A percentile compares a stretch with the other conserved stretches of the same genome.
phyloP scores from a whole-genome alignment of 208 protist genomes.

The Wallacemonas rigidus region DNA sequence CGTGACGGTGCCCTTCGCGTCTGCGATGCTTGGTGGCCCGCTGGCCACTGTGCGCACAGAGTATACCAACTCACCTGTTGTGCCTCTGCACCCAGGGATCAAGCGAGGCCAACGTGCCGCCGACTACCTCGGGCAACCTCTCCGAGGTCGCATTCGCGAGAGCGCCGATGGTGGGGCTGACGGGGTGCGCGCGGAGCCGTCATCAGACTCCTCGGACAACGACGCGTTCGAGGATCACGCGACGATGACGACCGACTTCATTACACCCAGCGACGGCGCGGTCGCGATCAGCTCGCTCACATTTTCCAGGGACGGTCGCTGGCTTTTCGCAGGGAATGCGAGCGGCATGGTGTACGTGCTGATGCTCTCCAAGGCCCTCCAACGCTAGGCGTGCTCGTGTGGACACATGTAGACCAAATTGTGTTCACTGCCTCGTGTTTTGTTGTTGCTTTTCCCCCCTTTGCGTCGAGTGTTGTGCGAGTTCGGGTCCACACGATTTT shows the following conservation, averaged over 20 bases:
- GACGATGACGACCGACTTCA: background rate
- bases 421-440: background rate
- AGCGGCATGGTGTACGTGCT: slow-evolving; percentile 56
- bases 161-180: background rate
- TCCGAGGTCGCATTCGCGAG: slow-evolving; percentile 1
- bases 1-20: slow-evolving; percentile 43
- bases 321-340: slow-evolving; percentile 60
- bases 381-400: background rate
- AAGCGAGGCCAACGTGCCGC: background rate
- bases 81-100: slow-evolving; percentile 5
- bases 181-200: background rate
- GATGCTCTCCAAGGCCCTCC: slow-evolving; percentile 32
- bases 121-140: slow-evolving; percentile 12
- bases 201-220: background rate
- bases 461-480: background rate
- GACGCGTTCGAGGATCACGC: slow-evolving; percentile 2
- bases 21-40: slow-evolving; percentile 26
- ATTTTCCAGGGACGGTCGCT: slow-evolving; percentile 60
- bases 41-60: slow-evolving; percentile 8
- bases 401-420: too few relatives aligned
- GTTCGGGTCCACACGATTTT: too few relatives aligned
- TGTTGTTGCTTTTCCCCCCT: background rate
- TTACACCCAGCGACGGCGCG: slow-evolving; percentile 6
- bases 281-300: slow-evolving; percentile 45
- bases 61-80: slow-evolving; percentile 6